Evolutionary conservation across 176 grass and related monocot species (phyloP), one percentile per base, ranked within the genome.

Genomic region (Juncus inflexus): DNA sequence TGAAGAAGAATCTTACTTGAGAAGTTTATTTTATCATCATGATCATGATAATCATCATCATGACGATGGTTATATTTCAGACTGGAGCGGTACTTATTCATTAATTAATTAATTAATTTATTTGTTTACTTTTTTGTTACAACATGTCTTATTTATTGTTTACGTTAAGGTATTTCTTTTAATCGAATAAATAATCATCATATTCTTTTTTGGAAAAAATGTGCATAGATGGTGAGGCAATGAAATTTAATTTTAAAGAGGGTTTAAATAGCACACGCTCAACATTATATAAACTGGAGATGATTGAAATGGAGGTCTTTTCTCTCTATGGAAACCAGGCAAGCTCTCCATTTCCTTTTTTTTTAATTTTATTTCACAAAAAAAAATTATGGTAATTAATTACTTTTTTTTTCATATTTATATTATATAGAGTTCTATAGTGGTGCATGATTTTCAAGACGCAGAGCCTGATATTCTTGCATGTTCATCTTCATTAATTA

Each of bases 1-100:
- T 72, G 94, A 86, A 75, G 82, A 91, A 79, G 85, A 97, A 70
- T 91, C 87, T 84, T 84, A 86, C 74, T 66, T 87, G 64, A 91
- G 88, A 81, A 84, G 72, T 43, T 76, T 88, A 69, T 88, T 89
- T 67, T 52, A 66, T 81, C 55, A 35, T 63, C 74, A 81, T 69
- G 72, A 70, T 58, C 81, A 55, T 47, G 65, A 37, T 45, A 62
- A 74, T 68, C 14, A 70, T 70, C 62, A 7, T 40, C 62, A 45
- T 68, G 78, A 74, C 57, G 75, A 76, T 58, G 70, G 60, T 49
- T 77, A 82, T 79, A 65, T 77, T 13, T 86, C 85, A 53, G 85
- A 91, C 55, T 82, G 57, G 79, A 86, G 83, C 76, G 83, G 88
- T 97, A 81, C 41, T 63, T 67, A 28, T 28, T 28, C 0, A 28